Evolutionary conservation across 176 grass and related monocot species (phyloP).

Genomic region (Poa annua): DNA sequence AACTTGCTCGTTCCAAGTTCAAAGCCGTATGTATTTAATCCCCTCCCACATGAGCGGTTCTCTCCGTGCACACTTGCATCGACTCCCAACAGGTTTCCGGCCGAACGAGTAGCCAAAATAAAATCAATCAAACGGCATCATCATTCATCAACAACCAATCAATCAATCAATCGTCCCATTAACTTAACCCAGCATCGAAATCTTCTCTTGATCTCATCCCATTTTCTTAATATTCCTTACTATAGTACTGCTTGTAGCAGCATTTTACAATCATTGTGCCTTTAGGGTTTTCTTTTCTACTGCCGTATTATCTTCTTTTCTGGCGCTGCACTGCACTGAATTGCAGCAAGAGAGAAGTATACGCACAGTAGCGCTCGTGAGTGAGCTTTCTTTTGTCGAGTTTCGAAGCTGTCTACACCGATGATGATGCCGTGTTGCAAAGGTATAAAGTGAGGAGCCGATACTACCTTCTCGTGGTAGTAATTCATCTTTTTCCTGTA

Average conservation of each 20-base stretch:
- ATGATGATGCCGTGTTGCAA: background rate
- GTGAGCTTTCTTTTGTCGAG: background rate
- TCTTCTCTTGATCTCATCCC: background rate
- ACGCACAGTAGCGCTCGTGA: background rate
- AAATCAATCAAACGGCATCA: background rate
- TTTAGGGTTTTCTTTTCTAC: background rate
- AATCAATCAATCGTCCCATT: slow-evolving; percentile 1
- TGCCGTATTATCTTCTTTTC: slow-evolving; percentile 12
- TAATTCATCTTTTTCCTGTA: slow-evolving; percentile 17
- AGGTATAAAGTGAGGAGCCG: background rate
- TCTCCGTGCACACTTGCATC: slow-evolving; percentile 13
- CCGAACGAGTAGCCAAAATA: background rate
- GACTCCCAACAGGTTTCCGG: background rate
- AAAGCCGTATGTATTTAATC: background rate
- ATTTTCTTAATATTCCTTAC: background rate
- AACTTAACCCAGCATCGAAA: background rate
- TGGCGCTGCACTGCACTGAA: background rate
- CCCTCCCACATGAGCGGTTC: background rate
- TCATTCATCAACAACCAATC: background rate
- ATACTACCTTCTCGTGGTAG: background rate
- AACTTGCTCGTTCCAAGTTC: background rate
- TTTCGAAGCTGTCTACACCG: slow-evolving; percentile 28
- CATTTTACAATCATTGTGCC: slow-evolving; percentile 48
- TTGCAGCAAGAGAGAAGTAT: background rate
- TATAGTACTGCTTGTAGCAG: background rate